Base-by-base conservation (phyloP, 306 rosid species). In the Begonia peltatifolia region DNA sequence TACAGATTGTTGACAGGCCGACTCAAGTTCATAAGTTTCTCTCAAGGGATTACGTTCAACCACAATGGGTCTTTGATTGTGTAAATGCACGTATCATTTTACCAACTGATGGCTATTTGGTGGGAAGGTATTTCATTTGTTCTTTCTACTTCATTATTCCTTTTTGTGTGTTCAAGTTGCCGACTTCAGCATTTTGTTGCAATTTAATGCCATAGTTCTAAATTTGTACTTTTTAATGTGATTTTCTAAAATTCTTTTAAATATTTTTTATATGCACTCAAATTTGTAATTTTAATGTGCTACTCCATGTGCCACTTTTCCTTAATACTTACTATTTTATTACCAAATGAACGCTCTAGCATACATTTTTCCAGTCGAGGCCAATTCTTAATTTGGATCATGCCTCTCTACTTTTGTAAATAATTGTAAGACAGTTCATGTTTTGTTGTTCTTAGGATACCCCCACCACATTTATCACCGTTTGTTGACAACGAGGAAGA, bases 391-490 rank as follows among this genome's bases (percentile, higher is more conserved):
- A 44, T n/a, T 12, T 44, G 48, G 14, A 44, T 10, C 11, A 10
- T 44, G 48, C 14, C 14, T n/a, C 48, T 10, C 47, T 10, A 12
- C n/a, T 44, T 44, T n/a, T 10, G n/a, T 57, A 44, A 20, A 47
- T 14, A 9, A 36, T 13, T 25, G 35, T 17, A 5, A 25, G 48
- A 42, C 47, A 14, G 18, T 61, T 38, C n/a, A 62, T 62, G 20
- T 36, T 44, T 23, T 50, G 58, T 17, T 36, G 47, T 50, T 56
- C 57, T 47, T 51, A 86, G 99, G 80, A 67, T 68, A 63, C 94
- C 85, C 59, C 99, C 94, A 11, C 94, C 95, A 9, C 94, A 86
- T 67, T 69, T 90, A 77, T 90, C 99, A 9, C 99, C 99, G 44
- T 90, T 90, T 55, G 76, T 90, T 56, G 75, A 86, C 73, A 70